Evolutionary conservation across 2,329 filamentous ascomycete genomes (phyloP).

Genomic region (Phaeosphaeria sp.): DNA sequence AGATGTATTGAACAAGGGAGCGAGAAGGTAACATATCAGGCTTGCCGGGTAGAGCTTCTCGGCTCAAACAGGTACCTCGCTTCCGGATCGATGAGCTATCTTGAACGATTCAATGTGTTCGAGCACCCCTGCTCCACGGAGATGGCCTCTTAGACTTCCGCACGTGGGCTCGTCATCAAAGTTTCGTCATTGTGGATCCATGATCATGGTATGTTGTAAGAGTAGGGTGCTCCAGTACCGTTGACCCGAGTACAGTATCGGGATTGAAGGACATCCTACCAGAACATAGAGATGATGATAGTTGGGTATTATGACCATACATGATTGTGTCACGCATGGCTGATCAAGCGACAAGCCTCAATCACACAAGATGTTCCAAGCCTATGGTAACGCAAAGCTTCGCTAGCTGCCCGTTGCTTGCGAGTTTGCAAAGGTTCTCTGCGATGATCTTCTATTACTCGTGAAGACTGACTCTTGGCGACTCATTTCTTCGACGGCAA

Average conservation of each 20-base stretch:
- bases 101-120: background rate
- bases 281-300: no score
- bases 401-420: background rate
- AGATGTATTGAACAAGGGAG: no score
- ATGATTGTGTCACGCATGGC: background rate
- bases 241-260: background rate
- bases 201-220: background rate
- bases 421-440: background rate
- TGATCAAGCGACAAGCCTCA: background rate
- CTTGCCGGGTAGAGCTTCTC: no score
- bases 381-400: background rate
- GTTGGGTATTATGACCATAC: no score
- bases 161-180: background rate
- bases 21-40: no score
- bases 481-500: no score
- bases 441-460: background rate
- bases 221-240: background rate
- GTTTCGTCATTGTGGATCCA: background rate
- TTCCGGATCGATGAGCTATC: background rate
- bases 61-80: background rate
- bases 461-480: background rate
- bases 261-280: no score
- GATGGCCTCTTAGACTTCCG: background rate
- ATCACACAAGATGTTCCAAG: background rate
- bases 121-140: background rate